Base-by-base conservation (phyloP, 1,284 basidiomycete species). In the Sporisorium exsertum region DNA sequence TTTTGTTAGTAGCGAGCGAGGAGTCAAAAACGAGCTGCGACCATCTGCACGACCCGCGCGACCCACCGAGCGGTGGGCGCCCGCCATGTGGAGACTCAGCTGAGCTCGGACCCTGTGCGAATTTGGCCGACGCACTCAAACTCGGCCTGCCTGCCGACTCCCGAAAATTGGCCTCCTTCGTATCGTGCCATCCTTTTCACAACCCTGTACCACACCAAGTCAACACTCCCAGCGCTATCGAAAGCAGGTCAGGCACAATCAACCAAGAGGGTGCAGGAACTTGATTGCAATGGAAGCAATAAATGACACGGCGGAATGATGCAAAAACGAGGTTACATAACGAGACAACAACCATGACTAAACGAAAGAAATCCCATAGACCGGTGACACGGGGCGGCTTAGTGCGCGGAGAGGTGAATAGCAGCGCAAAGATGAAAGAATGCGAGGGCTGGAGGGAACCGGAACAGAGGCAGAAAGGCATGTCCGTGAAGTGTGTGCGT, bases 21-120 rank as follows among this genome's bases (percentile, higher is more conserved):
- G n/a, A 29, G 18, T 8, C 15, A 16, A 18, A 32, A 32, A 32
- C 5, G 5, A 10, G 10, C 29, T 32, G 22, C n/a, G 33, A 26
- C 35, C 18, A 50, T 33, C 52, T 59, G 64, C 64, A 60, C 58
- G 51, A 56, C 37, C 37, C 22, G 53, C 52, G 42, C 42, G 32
- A 40, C 42, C 24, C 45, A 13, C n/a, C n/a, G 47, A 49, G 33
- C 37, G 33, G 27, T 4, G 27, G n/a, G 24, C 9, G n/a, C 20
- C 57, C 9, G n/a, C 20, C 57, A 59, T 56, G 58, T 60, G 64
- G 58, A 56, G 64, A n/a, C 35, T 45, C 20, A 3, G 42, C 35
- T 45, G 22, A 58, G 57, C 57, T 58, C 57, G 47, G 57, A 58
- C 57, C 57, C 57, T 58, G 32, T 40, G 24, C 45, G 46, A 27